Base-by-base conservation (phyloP, 2,329 filamentous ascomycete species). In the Pleurostoma richardsiae region DNA sequence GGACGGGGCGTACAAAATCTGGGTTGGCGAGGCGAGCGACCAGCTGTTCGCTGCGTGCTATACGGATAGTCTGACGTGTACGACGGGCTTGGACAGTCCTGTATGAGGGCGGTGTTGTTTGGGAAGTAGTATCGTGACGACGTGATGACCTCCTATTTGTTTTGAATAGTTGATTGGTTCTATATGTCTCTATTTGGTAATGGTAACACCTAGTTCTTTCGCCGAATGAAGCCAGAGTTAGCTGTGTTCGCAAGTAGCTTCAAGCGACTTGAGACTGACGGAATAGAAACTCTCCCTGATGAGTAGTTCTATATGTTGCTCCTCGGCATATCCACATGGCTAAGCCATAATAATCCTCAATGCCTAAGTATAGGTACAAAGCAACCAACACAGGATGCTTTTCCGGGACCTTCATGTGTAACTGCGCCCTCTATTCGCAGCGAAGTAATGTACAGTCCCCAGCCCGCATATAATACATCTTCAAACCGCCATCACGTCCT, bases 21-120 rank as follows among this genome's bases (percentile, higher is more conserved):
- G 68, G 65, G 56, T 78, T 31, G 74, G 76, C 6, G 57, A 62
- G 54, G 64, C 65, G 46, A 73, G 70, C 51, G 69, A 72, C 54
- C 52, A 58, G 43, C 54, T 73, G 52, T 53, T 52, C 30, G 54
- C 64, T 7, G 69, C 68, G 10, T 73, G 70, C 50, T 67, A 68
- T 45, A 65, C 64, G 10, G 66, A 68, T 55, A 66, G 56, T 11
- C 55, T 67, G 42, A 40, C 43, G 36, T 73, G 70, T 46, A 61
- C 65, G 58, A 52, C 48, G 1, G 63, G 62, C 6, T 49, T 60
- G 46, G 49, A 53, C 28, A 56, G 62, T 27, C 68, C 68, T 31
- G 33, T 36, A n/a, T 36, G n/a, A 36, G 33, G n/a, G n/a, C n/a
- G 33, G 8, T 36, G 33, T 36, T 8, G 33, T 36, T 8, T 36